Base-by-base conservation (phyloP, 2,329 filamentous ascomycete genomes). In the Trichoderma asperellum region DNA sequence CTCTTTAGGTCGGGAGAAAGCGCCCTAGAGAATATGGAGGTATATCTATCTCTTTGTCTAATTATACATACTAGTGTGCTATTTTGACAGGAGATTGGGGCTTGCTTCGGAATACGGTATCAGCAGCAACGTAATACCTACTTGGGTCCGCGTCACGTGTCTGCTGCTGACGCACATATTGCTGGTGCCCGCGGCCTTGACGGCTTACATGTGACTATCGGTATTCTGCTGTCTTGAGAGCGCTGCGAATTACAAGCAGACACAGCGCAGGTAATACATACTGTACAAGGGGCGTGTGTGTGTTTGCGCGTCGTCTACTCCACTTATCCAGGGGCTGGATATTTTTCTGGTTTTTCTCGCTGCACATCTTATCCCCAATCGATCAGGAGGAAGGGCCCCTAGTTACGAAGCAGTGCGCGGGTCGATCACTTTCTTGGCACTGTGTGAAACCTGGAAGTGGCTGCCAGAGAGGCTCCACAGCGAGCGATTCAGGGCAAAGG, bases 261-360 rank as follows among this genome's bases (percentile, higher is more conserved):
- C n/a, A 6, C 2, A n/a, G 14, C 5, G 37, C 7, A 32, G 32
- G 3, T 24, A 32, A 8, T 43, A 43, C 40, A 18, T n/a, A 43
- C n/a, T n/a, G 18, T 43, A 43, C 40, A 43, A 43, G 40, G 27
- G 27, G 52, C n/a, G 24, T 52, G 27, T n/a, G n/a, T n/a, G n/a
- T 52, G 65, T 68, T 68, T 59, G 65, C 65, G 65, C 56, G 65
- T 60, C 65, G 43, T 34, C 40, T 24, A 24, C 21, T 57, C 65
- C 65, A 68, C 65, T 68, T 60, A 59, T 68, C 65, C 65, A 68
- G 65, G 65, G 65, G 65, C 63, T 68, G 11, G n/a, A 59, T 34
- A 24, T 60, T 53, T 59, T 27, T 68, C 21, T 49, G 47, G 47
- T 12, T 49, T 60, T 32, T 34, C 14, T 47, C n/a, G 34, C 65